Base-by-base conservation (phyloP, 2,329 filamentous ascomycete species). In the Fonsecaea pugnacius region DNA sequence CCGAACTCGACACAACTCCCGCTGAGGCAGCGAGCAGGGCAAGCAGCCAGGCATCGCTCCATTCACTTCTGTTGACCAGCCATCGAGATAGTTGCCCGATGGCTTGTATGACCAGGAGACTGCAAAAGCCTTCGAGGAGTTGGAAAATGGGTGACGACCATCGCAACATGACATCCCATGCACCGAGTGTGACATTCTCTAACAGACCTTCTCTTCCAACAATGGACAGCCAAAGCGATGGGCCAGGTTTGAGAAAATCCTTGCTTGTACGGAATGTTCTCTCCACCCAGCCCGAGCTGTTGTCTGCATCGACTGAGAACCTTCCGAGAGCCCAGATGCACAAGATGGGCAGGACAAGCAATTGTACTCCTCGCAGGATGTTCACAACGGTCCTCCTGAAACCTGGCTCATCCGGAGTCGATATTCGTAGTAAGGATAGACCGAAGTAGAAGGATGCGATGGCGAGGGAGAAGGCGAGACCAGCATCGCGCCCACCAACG, bases 1-100 rank as follows among this genome's bases (percentile, higher is more conserved):
- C 86, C 4, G 94, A 91, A 78, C 91, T 96, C 30, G 92, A 95
- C 72, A 98, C 96, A 72, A 96, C 88, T 66, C 91, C 95, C 46
- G 92, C 92, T 0, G 94, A 96, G 63, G 95, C 82, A 64, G 96
- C 89, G 51, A 99, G 85, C 48, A 98, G 86, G 57, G 90, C 86
- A 71, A 99, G 96, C 87, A 98, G 91, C 95, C 94, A 98, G 67
- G 89, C 96, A 79, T 99, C 95, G 73, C 93, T 96, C 73, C 92
- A 87, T 72, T 94, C 92, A 69, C 82, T 80, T 73, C 91, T 84
- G 78, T 98, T 98, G 61, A 98, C 94, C 33, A 98, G 85, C 89
- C 92, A 98, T 76, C 91, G 86, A 21, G 95, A 96, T 70, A 98
- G 92, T 76, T 97, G 94, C 0, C 95, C 95, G 14, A 91, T 89